These are phyloP conservation scores for Blumeria hordei DNA, from an alignment of 2,329 filamentous ascomycete genomes.

Conservation along the genomic window DNA sequence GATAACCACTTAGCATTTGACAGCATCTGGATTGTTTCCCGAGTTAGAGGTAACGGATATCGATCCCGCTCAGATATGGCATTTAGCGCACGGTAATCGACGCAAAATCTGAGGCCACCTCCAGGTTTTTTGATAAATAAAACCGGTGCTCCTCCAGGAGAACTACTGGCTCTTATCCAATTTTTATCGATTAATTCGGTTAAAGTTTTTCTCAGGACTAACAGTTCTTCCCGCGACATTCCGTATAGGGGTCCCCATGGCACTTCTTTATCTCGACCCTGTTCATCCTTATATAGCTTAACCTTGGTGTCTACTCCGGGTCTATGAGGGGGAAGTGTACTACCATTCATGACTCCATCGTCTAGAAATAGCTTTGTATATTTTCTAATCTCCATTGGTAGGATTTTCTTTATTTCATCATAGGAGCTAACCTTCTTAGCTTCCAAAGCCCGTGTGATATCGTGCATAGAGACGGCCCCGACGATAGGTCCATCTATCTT, in stretches of 20 bases:
- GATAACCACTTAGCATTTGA: neutral
- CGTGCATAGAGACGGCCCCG: neutral
- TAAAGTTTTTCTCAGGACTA: neutral
- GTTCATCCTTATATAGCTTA: neutral
- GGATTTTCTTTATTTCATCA: neutral
- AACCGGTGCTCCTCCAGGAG: neutral
- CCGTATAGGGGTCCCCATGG: neutral
- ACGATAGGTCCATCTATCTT: neutral
- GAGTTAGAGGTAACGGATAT: neutral
- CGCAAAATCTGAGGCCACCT: neutral
- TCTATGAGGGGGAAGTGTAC: neutral
- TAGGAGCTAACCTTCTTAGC: neutral
- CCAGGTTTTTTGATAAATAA: neutral
- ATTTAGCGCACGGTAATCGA: neutral
- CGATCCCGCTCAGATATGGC: neutral
- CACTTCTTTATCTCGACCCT: neutral
- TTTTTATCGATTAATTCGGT: neutral
- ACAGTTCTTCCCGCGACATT: neutral
- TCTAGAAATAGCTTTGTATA: neutral
- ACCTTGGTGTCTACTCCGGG: neutral
- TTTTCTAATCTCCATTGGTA: neutral
- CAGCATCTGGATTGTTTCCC: neutral
- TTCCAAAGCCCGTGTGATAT: neutral
- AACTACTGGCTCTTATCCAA: neutral
- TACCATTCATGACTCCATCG: neutral